Evolutionary conservation across 2,329 filamentous ascomycete genomes (phyloP).

Genomic region (Paraphaeosphaeria minitans): DNA sequence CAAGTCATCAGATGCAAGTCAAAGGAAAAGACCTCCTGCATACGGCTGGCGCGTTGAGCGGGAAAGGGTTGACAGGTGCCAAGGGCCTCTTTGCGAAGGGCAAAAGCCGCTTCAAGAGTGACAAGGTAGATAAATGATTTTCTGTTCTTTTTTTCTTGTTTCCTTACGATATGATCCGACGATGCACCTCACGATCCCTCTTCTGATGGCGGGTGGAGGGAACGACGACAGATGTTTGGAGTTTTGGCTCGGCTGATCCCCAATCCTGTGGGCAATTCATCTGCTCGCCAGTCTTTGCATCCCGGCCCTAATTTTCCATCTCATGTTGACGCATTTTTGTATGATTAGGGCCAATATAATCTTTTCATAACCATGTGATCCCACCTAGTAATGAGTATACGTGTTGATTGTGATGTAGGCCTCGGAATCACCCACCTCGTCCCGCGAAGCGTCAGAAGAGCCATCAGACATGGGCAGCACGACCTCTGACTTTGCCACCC

Average conservation of each 20-base stretch:
- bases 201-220: slow-evolving; percentile 10
- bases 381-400: slow-evolving; percentile 20
- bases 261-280: slow-evolving; percentile 28
- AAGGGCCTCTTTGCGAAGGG: slow-evolving; percentile 92
- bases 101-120: slow-evolving; percentile 76
- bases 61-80: slow-evolving; percentile 76
- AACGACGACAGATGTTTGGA: slow-evolving; percentile 22
- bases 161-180: slow-evolving; percentile 17
- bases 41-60: slow-evolving; percentile 73
- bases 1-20: slow-evolving; percentile 62
- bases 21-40: slow-evolving; percentile 91
- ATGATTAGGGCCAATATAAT: slow-evolving; percentile 27
- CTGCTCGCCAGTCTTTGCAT: slow-evolving; percentile 24
- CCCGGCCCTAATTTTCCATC: slow-evolving; percentile 26
- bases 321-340: slow-evolving; percentile 20
- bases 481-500: background rate
- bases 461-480: slow-evolving; percentile 17
- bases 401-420: slow-evolving; percentile 46
- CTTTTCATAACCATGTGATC: slow-evolving; percentile 34
- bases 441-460: slow-evolving; percentile 39
- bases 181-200: slow-evolving; percentile 18
- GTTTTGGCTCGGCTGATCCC: slow-evolving; percentile 14
- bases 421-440: slow-evolving; percentile 29
- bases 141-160: slow-evolving; percentile 27
- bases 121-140: slow-evolving; percentile 86